Base-by-base conservation (phyloP, 1,284 basidiomycete species). In the Trichosporon sp. region DNA sequence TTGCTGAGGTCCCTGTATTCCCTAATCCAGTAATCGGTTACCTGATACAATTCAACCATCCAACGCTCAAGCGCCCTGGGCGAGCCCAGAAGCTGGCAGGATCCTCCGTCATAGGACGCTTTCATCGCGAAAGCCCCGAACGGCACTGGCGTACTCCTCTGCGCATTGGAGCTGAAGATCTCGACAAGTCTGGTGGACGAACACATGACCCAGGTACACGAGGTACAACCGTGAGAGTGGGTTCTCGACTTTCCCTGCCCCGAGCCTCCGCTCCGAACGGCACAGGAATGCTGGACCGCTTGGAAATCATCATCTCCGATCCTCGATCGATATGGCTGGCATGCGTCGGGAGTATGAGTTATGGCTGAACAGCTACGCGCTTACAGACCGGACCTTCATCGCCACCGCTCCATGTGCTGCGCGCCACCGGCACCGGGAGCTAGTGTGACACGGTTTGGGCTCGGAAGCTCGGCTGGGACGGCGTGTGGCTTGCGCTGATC, bases 1-100 rank as follows among this genome's bases (percentile, higher is more conserved):
- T 63, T 35, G 32, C 59, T 35, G 31, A 14, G 14, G 32, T 19
- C 31, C 12, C 59, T 37, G 59, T 63, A 61, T 63, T 63, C 59
- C 59, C 59, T 63, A n/a, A 63, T 63, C 32, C 59, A 63, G 59
- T 63, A 63, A 63, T 63, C 59, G n/a, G 32, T 37, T 16, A 12
- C 32, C 16, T 63, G 59, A 63, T 16, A 63, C 59, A 63, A 63
- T 63, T 63, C 59, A 63, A 19, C 59, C 59, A 19, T 26, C 12
- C 35, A 37, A 5, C 31, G 14, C 6, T 11, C 59, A 35, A 35
- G 16, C 31, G 14, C 59, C 31, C 16, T 63, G 59, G 59, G 16
- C 14, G 4, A 8, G 59, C 59, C 31, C 59, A n/a, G 31, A 35
- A 61, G 56, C 56, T 61, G 31, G 2, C 31, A 11, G 12, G 12